phyloP scores from a whole-genome alignment of 75 land plant genomes.

The Pinus tabuliformis region DNA sequence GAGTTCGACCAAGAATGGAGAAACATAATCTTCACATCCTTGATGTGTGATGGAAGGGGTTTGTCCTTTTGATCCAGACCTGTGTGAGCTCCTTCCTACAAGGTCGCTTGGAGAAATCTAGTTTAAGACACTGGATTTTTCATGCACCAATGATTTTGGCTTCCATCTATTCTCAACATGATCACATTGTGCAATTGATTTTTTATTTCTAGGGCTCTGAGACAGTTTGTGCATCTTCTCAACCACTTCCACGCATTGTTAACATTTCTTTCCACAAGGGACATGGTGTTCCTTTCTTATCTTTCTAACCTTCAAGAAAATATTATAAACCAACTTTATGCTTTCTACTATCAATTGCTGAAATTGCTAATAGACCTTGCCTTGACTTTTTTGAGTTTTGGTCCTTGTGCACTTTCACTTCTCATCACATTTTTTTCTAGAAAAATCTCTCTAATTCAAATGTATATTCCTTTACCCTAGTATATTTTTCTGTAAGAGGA shows the following conservation, averaged over 20 bases:
- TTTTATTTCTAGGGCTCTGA: too few relatives aligned
- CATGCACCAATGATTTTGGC: too few relatives aligned
- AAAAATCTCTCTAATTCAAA: not conserved
- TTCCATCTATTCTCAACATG: too few relatives aligned
- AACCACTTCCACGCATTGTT: not conserved
- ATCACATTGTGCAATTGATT: too few relatives aligned
- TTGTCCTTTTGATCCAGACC: too few relatives aligned
- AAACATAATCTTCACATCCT: too few relatives aligned
- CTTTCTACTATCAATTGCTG: not conserved
- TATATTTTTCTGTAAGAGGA: not conserved
- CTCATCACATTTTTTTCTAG: not conserved
- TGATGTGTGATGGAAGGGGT: too few relatives aligned
- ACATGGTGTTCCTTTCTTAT: not conserved
- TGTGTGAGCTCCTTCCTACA: too few relatives aligned
- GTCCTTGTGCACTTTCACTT: not conserved
- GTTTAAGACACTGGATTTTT: too few relatives aligned
- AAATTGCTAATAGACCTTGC: not conserved
- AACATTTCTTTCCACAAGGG: conserved; percentile 1
- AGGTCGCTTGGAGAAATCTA: too few relatives aligned
- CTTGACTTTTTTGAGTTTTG: conserved; percentile 2
- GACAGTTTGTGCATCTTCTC: too few relatives aligned
- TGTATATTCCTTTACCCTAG: not conserved
- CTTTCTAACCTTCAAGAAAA: not conserved
- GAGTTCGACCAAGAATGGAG: too few relatives aligned
- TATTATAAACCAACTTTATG: not conserved